Conservation (phyloP, 2,329 filamentous ascomycete genomes). For the Neofusicoccum umdonicola region DNA sequence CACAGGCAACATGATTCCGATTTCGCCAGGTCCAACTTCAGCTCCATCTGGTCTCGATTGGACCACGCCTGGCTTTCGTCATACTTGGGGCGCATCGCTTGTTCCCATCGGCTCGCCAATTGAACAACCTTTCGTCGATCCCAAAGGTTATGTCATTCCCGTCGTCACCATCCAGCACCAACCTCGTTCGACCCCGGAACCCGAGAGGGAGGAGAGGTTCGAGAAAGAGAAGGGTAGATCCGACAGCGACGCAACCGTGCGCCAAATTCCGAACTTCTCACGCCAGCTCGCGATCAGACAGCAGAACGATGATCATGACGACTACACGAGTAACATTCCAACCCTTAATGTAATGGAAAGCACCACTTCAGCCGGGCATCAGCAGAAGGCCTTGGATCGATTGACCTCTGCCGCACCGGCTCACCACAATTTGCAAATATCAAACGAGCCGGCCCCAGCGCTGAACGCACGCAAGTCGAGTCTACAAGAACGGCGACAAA, state of each 20-base stretch:
- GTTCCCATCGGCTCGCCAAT: conserved; percentile 21
- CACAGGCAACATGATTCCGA: conserved; percentile 41
- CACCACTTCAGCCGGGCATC: neutral
- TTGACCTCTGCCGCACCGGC: neutral
- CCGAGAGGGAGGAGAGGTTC: neutral
- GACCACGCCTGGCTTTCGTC: conserved; percentile 33
- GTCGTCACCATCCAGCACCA: conserved; percentile 25
- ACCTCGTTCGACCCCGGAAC: neutral
- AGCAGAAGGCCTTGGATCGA: conserved; percentile 1
- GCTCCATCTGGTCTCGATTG: conserved; percentile 37
- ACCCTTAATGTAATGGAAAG: conserved; percentile 14
- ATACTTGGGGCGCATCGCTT: conserved; percentile 39
- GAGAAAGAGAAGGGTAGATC: conserved; percentile 13
- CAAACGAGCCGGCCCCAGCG: neutral
- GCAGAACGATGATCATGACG: conserved; percentile 23
- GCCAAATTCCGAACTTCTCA: conserved; percentile 29
- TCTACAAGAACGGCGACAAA: conserved; percentile 14
- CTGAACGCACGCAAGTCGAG: conserved; percentile 1
- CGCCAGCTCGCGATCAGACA: conserved; percentile 31
- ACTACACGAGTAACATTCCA: neutral
- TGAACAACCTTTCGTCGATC: conserved; percentile 34
- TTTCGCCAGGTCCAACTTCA: conserved; percentile 42
- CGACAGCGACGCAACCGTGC: conserved; percentile 13
- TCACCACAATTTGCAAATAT: neutral
- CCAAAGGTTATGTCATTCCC: conserved; percentile 36